phyloP scores from a whole-genome alignment of 169 alveolate species.

The Miamiensis avidus region DNA sequence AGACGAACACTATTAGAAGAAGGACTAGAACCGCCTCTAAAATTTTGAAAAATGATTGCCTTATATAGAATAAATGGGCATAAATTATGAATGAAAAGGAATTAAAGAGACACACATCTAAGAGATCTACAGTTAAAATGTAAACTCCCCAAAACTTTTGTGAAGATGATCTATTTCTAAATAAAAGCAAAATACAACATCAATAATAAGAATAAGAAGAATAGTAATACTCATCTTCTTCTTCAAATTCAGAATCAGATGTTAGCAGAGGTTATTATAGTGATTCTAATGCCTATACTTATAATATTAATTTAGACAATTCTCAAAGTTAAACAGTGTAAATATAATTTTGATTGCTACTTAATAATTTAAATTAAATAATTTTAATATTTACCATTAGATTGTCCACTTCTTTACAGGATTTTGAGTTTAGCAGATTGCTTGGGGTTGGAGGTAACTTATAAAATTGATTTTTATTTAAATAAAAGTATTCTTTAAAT shows the following conservation, averaged over 20 bases:
- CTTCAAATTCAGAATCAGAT: background rate
- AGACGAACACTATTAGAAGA: background rate
- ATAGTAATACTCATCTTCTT: background rate
- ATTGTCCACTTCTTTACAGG: background rate
- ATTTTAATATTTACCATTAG: background rate
- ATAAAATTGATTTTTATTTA: too few relatives aligned
- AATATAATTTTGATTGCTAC: background rate
- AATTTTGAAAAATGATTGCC: too few relatives aligned
- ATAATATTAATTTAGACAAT: too few relatives aligned
- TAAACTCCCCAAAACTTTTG: background rate
- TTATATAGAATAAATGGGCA: too few relatives aligned
- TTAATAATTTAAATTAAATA: too few relatives aligned
- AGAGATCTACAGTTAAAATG: background rate
- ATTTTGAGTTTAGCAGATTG: background rate
- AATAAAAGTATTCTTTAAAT: too few relatives aligned
- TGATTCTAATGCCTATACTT: background rate
- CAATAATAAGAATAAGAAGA: background rate
- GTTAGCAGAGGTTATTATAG: background rate
- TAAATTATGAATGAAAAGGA: background rate
- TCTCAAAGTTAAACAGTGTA: background rate
- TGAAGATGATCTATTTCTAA: background rate
- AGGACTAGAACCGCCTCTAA: background rate
- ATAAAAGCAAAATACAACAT: background rate
- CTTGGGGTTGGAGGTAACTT: background rate
- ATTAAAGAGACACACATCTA: background rate